Percentiles rank a stretch among this genome's conserved stretches.
Evolutionary conservation across 805 yeast genomes (phyloP).

Genomic region (Ascoidea tarda): DNA sequence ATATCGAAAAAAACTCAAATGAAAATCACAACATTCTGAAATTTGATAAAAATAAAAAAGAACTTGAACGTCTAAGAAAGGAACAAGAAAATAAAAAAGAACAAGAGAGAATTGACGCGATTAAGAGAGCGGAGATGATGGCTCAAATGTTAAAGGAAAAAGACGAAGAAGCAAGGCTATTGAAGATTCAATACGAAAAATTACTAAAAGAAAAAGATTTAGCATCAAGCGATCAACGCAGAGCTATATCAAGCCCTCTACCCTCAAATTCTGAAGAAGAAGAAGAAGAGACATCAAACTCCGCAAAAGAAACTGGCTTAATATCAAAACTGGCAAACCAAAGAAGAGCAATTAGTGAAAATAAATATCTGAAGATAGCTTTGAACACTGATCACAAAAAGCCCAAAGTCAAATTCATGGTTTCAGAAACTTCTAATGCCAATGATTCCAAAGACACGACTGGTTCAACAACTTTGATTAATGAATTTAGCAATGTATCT

Average conservation of each 20-base stretch:
- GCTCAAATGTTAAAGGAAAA: constrained; percentile 5
- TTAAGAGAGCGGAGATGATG: constrained; percentile 4
- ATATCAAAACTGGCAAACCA: neutral
- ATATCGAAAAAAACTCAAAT: neutral
- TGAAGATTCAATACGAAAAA: constrained; percentile 8
- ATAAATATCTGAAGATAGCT: neutral
- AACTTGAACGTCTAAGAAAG: neutral
- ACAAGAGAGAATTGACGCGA: constrained; percentile 7
- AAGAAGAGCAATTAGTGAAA: constrained; percentile 1
- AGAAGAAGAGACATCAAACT: neutral
- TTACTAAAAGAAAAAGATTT: constrained; percentile 5
- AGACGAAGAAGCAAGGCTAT: constrained; percentile 5
- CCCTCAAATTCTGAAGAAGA: neutral
- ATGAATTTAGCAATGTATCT: too few relatives aligned
- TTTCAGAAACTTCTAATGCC: neutral
- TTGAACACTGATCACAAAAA: too few relatives aligned
- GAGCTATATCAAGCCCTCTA: neutral
- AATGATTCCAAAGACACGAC: neutral
- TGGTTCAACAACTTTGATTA: neutral
- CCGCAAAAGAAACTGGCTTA: neutral
- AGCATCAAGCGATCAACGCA: neutral
- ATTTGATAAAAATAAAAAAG: constrained; percentile 1
- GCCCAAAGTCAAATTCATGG: neutral
- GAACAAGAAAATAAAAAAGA: constrained; percentile 5
- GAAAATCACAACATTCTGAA: neutral